These are phyloP conservation scores for Colletotrichum orchidophilum DNA, from an alignment of 2,329 filamentous ascomycete species.

Conservation along the genomic window DNA sequence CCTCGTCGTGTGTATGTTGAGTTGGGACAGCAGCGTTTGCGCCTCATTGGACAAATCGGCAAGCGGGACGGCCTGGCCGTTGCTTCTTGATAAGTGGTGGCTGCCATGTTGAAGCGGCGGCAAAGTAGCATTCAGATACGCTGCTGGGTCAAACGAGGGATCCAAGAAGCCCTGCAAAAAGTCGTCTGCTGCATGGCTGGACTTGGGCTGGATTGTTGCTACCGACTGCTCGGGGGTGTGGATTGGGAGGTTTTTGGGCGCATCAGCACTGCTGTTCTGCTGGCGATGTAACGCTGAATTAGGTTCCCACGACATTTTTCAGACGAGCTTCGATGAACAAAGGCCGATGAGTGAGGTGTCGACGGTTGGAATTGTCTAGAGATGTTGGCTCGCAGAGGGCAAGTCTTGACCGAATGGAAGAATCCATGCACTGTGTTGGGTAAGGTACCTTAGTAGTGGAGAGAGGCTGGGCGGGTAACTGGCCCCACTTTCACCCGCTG, in stretches of 20 bases:
- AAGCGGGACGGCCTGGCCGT: slow-evolving; percentile 63
- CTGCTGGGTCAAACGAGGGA: slow-evolving; percentile 81
- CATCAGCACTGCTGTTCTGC: slow-evolving; percentile 55
- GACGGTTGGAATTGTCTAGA: background rate
- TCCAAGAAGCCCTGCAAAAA: slow-evolving; percentile 80
- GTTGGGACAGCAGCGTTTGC: slow-evolving; percentile 84
- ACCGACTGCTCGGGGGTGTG: slow-evolving; percentile 52
- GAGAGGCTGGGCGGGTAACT: slow-evolving; percentile 9
- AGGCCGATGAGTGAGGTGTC: background rate
- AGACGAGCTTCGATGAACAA: no score
- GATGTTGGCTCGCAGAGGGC: background rate
- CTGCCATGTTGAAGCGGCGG: slow-evolving; percentile 68
- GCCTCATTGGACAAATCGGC: slow-evolving; percentile 83
- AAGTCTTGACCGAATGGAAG: background rate
- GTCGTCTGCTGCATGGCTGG: slow-evolving; percentile 74
- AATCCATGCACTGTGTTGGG: background rate
- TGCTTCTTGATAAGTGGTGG: slow-evolving; percentile 35
- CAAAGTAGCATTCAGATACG: slow-evolving; percentile 84
- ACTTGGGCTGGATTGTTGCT: slow-evolving; percentile 57
- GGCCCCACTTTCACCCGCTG: slow-evolving; percentile 21
- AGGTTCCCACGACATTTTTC: slow-evolving; percentile 50
- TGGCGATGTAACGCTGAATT: slow-evolving; percentile 52
- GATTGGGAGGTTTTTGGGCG: slow-evolving; percentile 49
- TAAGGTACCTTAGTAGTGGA: no score
- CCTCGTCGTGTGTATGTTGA: slow-evolving; percentile 88